A percentile compares a stretch with the other conserved stretches of the same genome.
These are phyloP conservation scores for Aureobasidium lini DNA, from an alignment of 2,329 filamentous ascomycete species.

Conservation along the genomic window DNA sequence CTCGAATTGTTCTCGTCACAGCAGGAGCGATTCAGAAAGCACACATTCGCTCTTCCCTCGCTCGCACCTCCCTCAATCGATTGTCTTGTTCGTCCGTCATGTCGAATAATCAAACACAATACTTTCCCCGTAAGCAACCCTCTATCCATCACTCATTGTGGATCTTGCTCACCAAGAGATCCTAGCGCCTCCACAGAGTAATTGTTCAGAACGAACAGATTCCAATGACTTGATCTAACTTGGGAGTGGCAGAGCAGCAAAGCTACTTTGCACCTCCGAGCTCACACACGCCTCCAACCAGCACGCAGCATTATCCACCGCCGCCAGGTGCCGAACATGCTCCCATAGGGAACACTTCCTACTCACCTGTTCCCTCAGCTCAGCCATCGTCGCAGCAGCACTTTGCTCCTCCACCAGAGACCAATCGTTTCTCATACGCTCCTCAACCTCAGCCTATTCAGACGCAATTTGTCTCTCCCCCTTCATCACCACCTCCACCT, in stretches of 20 bases:
- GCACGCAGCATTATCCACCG: conserved; percentile 3
- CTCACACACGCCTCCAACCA: conserved; percentile 1
- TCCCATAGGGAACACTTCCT: neutral
- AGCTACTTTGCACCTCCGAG: conserved; percentile 13
- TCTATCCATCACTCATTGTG: neutral
- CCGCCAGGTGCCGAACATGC: neutral
- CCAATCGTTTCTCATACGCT: conserved; percentile 1
- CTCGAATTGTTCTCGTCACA: neutral
- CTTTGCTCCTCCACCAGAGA: conserved; percentile 12
- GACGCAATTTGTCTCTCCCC: conserved; percentile 9
- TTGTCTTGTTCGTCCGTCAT: neutral
- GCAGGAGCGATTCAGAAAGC: neutral
- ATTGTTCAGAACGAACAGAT: neutral
- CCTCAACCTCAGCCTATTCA: neutral
- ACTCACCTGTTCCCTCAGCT: conserved; percentile 9
- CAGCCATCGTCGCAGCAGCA: conserved; percentile 12
- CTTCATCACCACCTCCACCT: conserved; percentile 7
- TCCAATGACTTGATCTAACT: neutral
- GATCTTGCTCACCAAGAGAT: neutral
- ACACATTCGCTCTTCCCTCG: neutral
- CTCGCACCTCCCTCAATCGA: neutral
- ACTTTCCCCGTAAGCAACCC: conserved; percentile 25
- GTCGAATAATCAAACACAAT: conserved; percentile 21
- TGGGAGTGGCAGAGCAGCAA: conserved; percentile 2
- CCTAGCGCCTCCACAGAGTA: conserved; percentile 11